These are phyloP conservation scores for Geotrichum phurueaensis DNA, from an alignment of 1,139 yeast species.

Conservation along the genomic window DNA sequence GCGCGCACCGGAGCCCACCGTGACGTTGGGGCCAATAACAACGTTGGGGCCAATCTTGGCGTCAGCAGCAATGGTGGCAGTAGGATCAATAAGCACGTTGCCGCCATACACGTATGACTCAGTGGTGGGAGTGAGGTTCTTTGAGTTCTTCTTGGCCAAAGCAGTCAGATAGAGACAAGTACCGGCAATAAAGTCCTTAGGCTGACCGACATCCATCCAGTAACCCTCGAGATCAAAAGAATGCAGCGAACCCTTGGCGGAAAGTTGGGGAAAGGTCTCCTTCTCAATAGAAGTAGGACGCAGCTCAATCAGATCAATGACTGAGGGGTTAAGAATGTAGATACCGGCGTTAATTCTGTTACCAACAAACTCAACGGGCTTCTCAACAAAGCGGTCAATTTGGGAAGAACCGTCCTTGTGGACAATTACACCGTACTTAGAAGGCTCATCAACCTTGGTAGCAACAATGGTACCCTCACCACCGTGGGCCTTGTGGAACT, in stretches of 20 bases:
- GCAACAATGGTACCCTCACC: conserved; percentile 98
- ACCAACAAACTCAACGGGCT: conserved; percentile 88
- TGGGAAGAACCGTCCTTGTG: conserved; percentile 90
- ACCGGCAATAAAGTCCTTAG: conserved; percentile 98
- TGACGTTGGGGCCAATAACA: conserved; percentile 94
- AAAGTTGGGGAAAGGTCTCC: conserved; percentile 97
- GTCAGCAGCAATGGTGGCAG: conserved; percentile 86
- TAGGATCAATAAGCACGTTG: conserved; percentile 88
- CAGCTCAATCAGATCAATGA: conserved; percentile 91
- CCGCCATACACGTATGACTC: conserved; percentile 81
- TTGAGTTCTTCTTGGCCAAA: conserved; percentile 72
- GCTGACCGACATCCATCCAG: conserved; percentile 99
- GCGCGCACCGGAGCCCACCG: conserved; percentile 98
- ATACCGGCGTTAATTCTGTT: conserved; percentile 97
- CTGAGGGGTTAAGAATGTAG: conserved; percentile 93
- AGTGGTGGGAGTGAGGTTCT: conserved; percentile 53
- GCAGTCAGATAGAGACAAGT: conserved; percentile 88
- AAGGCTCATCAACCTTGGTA: conserved; percentile 98
- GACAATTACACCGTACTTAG: conserved; percentile 98
- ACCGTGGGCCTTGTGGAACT: conserved; percentile 92
- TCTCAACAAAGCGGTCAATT: conserved; percentile 97
- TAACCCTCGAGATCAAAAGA: conserved; percentile 97
- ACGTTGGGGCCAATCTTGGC: conserved; percentile 99
- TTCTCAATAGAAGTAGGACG: conserved; percentile 98
- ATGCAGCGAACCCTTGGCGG: conserved; percentile 80